phyloP scores from a whole-genome alignment of 768 basidiomycete genomes.

The Mycena belliarum region DNA sequence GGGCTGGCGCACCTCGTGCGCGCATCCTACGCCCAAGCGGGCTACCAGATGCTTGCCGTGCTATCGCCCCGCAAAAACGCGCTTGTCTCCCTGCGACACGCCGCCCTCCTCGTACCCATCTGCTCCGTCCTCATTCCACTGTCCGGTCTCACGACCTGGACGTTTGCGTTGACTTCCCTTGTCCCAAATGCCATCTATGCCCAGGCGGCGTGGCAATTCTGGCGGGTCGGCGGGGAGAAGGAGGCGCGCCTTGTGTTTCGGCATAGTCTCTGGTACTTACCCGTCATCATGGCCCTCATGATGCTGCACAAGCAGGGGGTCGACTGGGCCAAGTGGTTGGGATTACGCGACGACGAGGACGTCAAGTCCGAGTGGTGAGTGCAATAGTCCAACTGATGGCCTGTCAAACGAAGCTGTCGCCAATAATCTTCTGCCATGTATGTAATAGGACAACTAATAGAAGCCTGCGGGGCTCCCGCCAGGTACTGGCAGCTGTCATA shows the following conservation, averaged over 20 bases:
- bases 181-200: slow-evolving; percentile 74
- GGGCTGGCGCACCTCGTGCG: slow-evolving; percentile 86
- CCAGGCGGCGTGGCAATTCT: slow-evolving; percentile 73
- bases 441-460: too few relatives aligned
- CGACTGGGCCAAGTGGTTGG: slow-evolving; percentile 71
- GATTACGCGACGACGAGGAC: slow-evolving; percentile 31
- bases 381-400: too few relatives aligned
- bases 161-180: slow-evolving; percentile 76
- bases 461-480: too few relatives aligned
- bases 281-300: slow-evolving; percentile 87
- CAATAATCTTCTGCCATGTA: too few relatives aligned
- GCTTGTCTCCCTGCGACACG: slow-evolving; percentile 82
- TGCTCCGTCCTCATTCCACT: slow-evolving; percentile 81
- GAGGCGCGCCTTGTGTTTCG: slow-evolving; percentile 79
- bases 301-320: slow-evolving; percentile 92
- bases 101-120: slow-evolving; percentile 72
- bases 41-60: slow-evolving; percentile 91
- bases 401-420: too few relatives aligned
- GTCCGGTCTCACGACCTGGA: slow-evolving; percentile 92
- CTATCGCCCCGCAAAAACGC: slow-evolving; percentile 78
- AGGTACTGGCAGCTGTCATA: too few relatives aligned
- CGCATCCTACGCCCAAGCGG: slow-evolving; percentile 87
- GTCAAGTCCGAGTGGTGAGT: too few relatives aligned
- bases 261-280: slow-evolving; percentile 87
- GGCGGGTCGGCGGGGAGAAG: slow-evolving; percentile 69